A percentile compares a stretch with the other conserved stretches of the same genome.
phyloP scores from a whole-genome alignment of 768 basidiomycete genomes.

The Tricholoma bakamatsutake region DNA sequence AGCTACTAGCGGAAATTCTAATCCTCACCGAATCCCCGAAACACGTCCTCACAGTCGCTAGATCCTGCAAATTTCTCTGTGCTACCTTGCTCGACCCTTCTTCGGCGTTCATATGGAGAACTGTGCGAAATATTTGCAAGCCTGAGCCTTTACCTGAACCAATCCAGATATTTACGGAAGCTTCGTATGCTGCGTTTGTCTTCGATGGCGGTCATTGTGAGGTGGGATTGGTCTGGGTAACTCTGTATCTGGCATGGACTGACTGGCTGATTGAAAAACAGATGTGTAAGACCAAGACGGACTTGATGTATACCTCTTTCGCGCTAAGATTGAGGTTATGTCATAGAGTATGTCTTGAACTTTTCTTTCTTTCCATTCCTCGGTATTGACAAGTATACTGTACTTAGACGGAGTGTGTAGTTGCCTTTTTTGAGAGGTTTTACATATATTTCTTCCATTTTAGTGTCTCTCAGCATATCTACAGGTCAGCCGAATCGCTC shows the following conservation, averaged over 20 bases:
- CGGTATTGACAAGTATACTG: neutral
- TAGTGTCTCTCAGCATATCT: neutral
- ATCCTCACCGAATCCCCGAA: conserved; percentile 43
- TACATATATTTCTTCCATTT: neutral
- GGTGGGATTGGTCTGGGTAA: conserved; percentile 22
- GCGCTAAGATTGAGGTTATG: conserved; percentile 44
- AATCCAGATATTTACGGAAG: conserved; percentile 39
- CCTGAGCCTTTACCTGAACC: conserved; percentile 20
- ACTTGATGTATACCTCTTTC: conserved; percentile 40
- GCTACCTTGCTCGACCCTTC: conserved; percentile 38
- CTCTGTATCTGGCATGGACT: neutral
- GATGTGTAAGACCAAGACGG: conserved; percentile 34
- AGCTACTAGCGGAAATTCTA: conserved; percentile 61
- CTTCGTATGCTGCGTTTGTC: conserved; percentile 57
- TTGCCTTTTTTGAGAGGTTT: neutral
- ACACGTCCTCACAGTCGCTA: conserved; percentile 54
- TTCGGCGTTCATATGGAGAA: conserved; percentile 55
- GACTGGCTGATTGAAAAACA: conserved; percentile 11
- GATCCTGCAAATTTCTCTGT: conserved; percentile 51
- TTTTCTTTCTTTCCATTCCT: neutral
- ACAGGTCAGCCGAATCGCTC: neutral
- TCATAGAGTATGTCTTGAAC: conserved; percentile 17
- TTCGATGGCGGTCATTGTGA: conserved; percentile 55
- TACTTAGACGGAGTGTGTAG: conserved; percentile 5
- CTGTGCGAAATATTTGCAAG: conserved; percentile 30